phyloP scores from a whole-genome alignment of 495 filamentous ascomycete genomes.

The Filosporella fistucella region DNA sequence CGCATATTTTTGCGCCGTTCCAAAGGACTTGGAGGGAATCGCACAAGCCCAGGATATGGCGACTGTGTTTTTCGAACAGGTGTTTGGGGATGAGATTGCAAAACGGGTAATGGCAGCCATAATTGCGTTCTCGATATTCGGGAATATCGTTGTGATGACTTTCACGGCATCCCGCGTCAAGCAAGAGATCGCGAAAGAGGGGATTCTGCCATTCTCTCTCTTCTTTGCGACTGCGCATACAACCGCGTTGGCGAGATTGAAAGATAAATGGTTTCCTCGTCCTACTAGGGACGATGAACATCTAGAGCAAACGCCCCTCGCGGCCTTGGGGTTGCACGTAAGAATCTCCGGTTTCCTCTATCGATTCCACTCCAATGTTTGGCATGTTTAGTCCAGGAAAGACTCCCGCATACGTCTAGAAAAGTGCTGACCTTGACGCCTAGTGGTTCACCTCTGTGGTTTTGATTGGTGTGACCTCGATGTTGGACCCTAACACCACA shows the following conservation, averaged over 20 bases:
- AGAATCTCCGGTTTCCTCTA: too few relatives aligned
- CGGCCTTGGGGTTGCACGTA: slow-evolving; percentile 18
- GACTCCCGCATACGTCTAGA: too few relatives aligned
- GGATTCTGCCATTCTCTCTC: slow-evolving; percentile 41
- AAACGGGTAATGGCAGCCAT: slow-evolving; percentile 1
- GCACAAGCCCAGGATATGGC: slow-evolving; percentile 5
- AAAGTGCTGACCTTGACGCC: too few relatives aligned
- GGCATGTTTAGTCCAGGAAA: too few relatives aligned
- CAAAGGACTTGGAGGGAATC: not conserved
- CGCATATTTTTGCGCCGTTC: slow-evolving; percentile 6
- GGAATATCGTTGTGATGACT: slow-evolving; percentile 35
- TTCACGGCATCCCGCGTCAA: slow-evolving; percentile 46
- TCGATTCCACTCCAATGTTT: too few relatives aligned
- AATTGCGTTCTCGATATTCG: slow-evolving; percentile 13
- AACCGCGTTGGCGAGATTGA: not conserved
- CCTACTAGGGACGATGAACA: not conserved
- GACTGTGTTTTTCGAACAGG: not conserved
- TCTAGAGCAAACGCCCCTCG: slow-evolving; percentile 14
- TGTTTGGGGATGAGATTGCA: slow-evolving; percentile 5
- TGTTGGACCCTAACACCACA: not conserved
- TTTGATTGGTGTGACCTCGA: slow-evolving; percentile 6
- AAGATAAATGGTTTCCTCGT: slow-evolving; percentile 9
- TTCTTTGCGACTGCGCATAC: slow-evolving; percentile 33
- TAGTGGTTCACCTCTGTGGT: slow-evolving; percentile 14
- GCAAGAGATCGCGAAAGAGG: slow-evolving; percentile 50